phyloP scores from a whole-genome alignment of 2,329 filamentous ascomycete species.

The Aphanocladium album region DNA sequence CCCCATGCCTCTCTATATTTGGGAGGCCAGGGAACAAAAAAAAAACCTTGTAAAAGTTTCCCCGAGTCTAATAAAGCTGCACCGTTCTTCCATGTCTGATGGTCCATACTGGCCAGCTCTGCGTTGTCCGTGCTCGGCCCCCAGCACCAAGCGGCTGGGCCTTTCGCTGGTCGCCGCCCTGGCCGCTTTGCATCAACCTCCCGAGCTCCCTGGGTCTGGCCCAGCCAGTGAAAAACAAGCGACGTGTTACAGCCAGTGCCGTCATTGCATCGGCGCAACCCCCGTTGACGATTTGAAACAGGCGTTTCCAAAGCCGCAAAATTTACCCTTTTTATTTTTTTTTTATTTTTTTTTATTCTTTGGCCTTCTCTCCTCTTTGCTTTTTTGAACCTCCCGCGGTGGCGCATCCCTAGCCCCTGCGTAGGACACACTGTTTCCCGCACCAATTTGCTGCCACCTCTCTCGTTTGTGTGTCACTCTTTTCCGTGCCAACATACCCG shows the following conservation, averaged over 20 bases:
- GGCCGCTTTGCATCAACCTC: background rate
- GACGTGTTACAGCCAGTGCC: conserved; percentile 11
- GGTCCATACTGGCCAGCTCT: background rate
- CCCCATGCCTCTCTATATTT: background rate
- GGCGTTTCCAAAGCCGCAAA: conserved; percentile 8
- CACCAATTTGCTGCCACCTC: background rate
- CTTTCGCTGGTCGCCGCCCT: background rate
- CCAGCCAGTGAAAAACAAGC: conserved; percentile 2
- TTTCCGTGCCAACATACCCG: background rate
- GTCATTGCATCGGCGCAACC: conserved; percentile 1
- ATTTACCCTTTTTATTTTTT: too few species aligned
- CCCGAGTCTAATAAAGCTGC: background rate
- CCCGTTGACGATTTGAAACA: conserved; percentile 9
- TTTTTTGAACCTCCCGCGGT: background rate
- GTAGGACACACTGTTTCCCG: background rate
- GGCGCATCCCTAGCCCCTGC: background rate
- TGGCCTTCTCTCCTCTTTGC: background rate
- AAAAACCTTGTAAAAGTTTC: background rate
- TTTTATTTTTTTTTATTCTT: background rate
- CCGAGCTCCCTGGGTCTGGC: background rate
- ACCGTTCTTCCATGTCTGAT: background rate
- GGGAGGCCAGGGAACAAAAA: background rate
- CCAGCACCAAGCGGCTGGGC: background rate
- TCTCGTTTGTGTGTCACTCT: background rate
- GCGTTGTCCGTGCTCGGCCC: conserved; percentile 1